These are phyloP conservation scores for Colletotrichum sp. DNA, from an alignment of 2,329 filamentous ascomycete genomes.

Conservation along the genomic window DNA sequence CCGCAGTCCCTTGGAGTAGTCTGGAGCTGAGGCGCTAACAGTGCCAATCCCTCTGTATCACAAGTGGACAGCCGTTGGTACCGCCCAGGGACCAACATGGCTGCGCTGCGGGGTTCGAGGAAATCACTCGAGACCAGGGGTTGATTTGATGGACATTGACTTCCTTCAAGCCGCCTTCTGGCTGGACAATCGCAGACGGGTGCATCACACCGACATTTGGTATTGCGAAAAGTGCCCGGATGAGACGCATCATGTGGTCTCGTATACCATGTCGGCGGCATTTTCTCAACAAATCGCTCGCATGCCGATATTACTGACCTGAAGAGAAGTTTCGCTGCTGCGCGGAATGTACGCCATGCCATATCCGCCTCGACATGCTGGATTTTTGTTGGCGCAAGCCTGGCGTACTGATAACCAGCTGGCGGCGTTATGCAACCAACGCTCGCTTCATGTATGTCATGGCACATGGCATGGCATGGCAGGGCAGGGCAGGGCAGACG, in stretches of 20 bases:
- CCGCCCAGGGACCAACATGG: not conserved
- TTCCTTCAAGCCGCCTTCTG: not conserved
- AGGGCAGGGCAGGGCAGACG: not conserved
- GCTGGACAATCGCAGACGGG: not conserved
- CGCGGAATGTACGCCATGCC: not conserved
- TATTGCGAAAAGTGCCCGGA: not conserved
- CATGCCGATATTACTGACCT: not conserved
- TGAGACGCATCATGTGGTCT: slow-evolving; percentile 8
- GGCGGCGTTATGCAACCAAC: not conserved
- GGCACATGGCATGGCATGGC: slow-evolving; percentile 2
- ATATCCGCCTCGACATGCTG: not conserved
- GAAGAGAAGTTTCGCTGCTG: not conserved
- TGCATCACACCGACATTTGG: slow-evolving; percentile 22
- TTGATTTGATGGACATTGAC: not conserved
- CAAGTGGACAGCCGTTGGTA: not conserved
- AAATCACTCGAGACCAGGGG: slow-evolving; percentile 1
- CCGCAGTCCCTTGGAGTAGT: not conserved
- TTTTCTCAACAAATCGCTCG: not conserved
- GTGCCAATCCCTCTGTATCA: not conserved
- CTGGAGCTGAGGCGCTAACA: slow-evolving; percentile 4
- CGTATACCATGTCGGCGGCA: not conserved
- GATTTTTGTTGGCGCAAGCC: not conserved
- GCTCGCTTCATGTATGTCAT: slow-evolving; percentile 20
- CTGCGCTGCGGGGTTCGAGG: slow-evolving; percentile 4
- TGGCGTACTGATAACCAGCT: not conserved